Base-by-base conservation (phyloP, 768 basidiomycete species). In the Mrakia blollopis region DNA sequence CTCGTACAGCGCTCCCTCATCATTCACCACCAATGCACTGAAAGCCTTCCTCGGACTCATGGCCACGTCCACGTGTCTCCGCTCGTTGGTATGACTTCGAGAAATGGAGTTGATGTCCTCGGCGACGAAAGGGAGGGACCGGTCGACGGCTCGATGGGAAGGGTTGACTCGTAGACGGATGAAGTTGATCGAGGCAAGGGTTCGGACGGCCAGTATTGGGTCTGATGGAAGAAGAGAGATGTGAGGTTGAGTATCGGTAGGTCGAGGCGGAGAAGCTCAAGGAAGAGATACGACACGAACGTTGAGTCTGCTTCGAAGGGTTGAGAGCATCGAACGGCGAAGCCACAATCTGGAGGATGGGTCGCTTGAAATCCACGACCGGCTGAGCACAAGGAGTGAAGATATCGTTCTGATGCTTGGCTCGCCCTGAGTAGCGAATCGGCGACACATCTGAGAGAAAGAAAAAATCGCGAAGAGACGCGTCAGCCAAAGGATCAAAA, bases 311-410 rank as follows among this genome's bases (percentile, higher is more conserved):
- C 54, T 47, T 32, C 14, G 30, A 11, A 25, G 61, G 50, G 23
- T 63, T 50, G 52, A 68, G 62, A 8, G 63, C 44, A 35, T 77
- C 72, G 47, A 39, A 68, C 2, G 76, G 76, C 14, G 60, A 63
- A 3, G 76, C n/a, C 18, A 68, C 39, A 37, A 77, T 73, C 67
- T 77, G 76, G 14, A 54, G 67, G 72, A 77, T 77, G 11, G 76
- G 71, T 14, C 71, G 72, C n/a, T 35, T 41, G 50, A 77, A 73
- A 16, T 62, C n/a, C 1, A 65, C 71, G 18, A 54, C 63, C 1
- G 76, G 76, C 8, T 44, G 72, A 30, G 39, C 52, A 6, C 60
- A 52, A 2, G 76, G 76, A 28, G 54, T 67, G 37, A 73, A 77
- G 23, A 60, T 60, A 32, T 77, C 76, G 39, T 63, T 52, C 28